Evolutionary conservation across 257 asterid genomes (phyloP), one percentile per base, ranked within the genome.

Genomic region (Salvia miltiorrhiza): DNA sequence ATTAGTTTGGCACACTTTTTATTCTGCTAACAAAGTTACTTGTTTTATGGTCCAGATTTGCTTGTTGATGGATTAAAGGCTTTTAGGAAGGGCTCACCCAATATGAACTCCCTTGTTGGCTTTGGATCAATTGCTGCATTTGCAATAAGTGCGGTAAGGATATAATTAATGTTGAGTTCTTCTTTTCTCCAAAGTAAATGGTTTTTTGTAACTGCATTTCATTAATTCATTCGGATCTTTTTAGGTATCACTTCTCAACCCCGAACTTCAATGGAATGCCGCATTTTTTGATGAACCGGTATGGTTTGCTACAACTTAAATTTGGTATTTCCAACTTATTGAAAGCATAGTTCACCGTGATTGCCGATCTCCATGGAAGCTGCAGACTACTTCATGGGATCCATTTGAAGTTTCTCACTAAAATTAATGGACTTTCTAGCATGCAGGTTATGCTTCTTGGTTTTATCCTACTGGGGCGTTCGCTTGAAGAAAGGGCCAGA

Each of bases 361-460:
- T 33, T 60, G 28, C n/a, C 35, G 21, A 58, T 63, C 17, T 32
- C 70, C 72, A 45, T 28, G 48, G 68, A 53, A 67, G 44, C 9
- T 41, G 59, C 28, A 7, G 14, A 60, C 30, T 23, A 56, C 61
- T 70, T 55, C 44, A 24, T 47, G 60, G 52, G 63, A 60, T n/a
- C 19, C 61, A 35, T 75, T n/a, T 40, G 71, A 76, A 76, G 73
- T 75, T 82, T 73, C 84, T 85, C 85, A 81, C 75, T 76, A 66
- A 68, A 56, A 55, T 66, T 70, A 86, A 77, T 76, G 79, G 76
- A 63, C 76, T 76, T 85, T 26, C 80, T 87, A 90, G 95, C 78
- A 80, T 72, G 87, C 98, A 93, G 98, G 98, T 93, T 85, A 93
- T 93, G 98, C 98, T 93, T 93, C 98, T 93, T 80, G 97, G 98